Evolutionary conservation across 2,329 filamentous ascomycete species (phyloP).

Genomic region (Alternaria alternata): DNA sequence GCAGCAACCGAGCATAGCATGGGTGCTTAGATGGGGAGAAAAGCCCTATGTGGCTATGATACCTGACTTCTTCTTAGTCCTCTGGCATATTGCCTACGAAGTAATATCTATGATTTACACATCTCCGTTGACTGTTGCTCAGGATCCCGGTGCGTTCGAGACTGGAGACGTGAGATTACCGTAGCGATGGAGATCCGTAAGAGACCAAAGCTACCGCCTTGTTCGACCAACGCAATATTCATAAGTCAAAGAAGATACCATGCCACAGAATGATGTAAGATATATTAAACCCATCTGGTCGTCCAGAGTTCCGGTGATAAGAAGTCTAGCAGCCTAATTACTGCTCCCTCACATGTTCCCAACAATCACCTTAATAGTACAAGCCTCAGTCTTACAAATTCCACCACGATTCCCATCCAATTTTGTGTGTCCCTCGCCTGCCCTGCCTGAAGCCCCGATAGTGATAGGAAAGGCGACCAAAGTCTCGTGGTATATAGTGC

Average conservation of each 20-base stretch:
- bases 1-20: neutral
- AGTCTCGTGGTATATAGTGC: neutral
- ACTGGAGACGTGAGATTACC: neutral
- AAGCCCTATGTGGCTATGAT: conserved; percentile 7
- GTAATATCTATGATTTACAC: conserved; percentile 1
- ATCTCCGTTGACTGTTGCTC: neutral
- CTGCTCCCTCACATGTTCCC: conserved; percentile 6
- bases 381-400: conserved; percentile 10
- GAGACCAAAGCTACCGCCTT: neutral
- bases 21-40: neutral
- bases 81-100: neutral
- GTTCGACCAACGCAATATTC: neutral
- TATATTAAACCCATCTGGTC: conserved; percentile 13
- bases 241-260: neutral
- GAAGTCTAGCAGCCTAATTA: neutral
- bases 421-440: conserved; percentile 9
- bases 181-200: neutral
- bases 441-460: neutral
- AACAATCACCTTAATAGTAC: conserved; percentile 14
- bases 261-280: conserved; percentile 1
- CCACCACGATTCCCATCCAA: conserved; percentile 16
- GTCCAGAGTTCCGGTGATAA: conserved; percentile 1
- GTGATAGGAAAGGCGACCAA: conserved; percentile 5
- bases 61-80: conserved; percentile 4
- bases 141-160: neutral